A percentile compares a stretch with the other conserved stretches of the same genome.
Evolutionary conservation across 495 filamentous ascomycete genomes (phyloP).

Genomic region (Sphaerosporella brunnea): DNA sequence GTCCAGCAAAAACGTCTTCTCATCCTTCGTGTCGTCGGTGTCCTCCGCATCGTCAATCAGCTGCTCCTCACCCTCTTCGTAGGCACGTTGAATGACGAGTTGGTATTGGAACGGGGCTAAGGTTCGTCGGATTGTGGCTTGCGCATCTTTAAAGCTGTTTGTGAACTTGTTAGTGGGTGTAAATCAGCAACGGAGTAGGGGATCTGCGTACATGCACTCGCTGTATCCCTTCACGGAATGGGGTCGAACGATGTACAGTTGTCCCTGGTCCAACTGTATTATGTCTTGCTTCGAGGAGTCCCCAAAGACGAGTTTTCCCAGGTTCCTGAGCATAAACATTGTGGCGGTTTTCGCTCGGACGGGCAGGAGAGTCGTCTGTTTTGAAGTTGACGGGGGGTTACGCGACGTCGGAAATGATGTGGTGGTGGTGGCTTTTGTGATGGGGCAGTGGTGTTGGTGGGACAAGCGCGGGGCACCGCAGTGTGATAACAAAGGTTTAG

Average conservation of each 20-base stretch:
- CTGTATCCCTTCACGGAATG: conserved; percentile 92
- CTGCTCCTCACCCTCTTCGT: conserved; percentile 93
- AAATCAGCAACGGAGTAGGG: not conserved
- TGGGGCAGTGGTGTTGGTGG: no score
- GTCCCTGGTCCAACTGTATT: conserved; percentile 83
- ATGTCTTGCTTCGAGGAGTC: conserved; percentile 82
- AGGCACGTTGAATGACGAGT: conserved; percentile 84
- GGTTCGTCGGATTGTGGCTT: conserved; percentile 75
- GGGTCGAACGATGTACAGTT: conserved; percentile 91
- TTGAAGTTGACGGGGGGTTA: no score
- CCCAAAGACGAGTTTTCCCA: conserved; percentile 82
- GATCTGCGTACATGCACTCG: conserved; percentile 50
- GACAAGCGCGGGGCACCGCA: no score
- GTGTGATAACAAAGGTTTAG: not conserved
- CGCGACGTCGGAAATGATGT: not conserved
- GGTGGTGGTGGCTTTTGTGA: no score
- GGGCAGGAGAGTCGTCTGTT: not conserved
- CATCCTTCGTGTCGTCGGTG: conserved; percentile 68
- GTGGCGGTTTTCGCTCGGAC: conserved; percentile 6
- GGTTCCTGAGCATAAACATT: conserved; percentile 64
- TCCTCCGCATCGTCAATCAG: conserved; percentile 66
- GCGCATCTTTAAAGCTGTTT: conserved; percentile 71
- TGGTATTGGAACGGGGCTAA: conserved; percentile 93
- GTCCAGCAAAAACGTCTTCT: conserved; percentile 91
- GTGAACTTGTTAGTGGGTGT: not conserved